Evolutionary conservation across 2,329 filamentous ascomycete genomes (phyloP), one percentile per base, ranked within the genome.

Genomic region (Epichloe gansuensis): DNA sequence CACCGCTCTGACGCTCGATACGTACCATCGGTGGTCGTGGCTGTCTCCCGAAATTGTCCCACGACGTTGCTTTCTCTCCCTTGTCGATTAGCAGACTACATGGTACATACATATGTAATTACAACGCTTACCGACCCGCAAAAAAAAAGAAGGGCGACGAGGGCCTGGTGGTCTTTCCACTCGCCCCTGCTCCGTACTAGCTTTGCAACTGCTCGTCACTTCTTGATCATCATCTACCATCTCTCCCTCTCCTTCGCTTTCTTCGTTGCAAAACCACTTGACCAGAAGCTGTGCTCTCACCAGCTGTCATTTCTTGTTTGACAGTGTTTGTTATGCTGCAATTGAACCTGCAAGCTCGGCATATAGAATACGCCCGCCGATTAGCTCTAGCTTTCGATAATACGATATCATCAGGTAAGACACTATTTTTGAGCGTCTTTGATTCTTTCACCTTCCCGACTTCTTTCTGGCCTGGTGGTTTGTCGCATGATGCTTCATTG

Each of bases 101-200:
- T 21, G 17, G 17, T 21, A 21, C 17, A 21, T 21, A 21, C 17
- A 21, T 21, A n/a, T n/a, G n/a, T n/a, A 51, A 52, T 54, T 48
- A 38, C 15, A 37, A 31, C 39, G 15, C 48, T 23, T 31, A 17
- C 31, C 39, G 48, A 49, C 49, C 52, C 52, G 45, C 49, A 48
- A 50, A 51, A 52, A 52, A 48, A 54, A 53, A n/a, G n/a, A 48
- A 47, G 52, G 51, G 39, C 54, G 41, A 53, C 44, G 35, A 46
- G 35, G 46, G 23, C 47, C 48, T 49, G n/a, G 44, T 49, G n/a
- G 44, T 46, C 49, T 38, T 48, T 48, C 38, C 44, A 37, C 43
- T n/a, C 46, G 41, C 41, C 46, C 47, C 48, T 47, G 37, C 44
- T 44, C 31, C 25, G 45, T 34, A 34, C 52, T 44, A 50, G 43